A percentile compares a stretch with the other conserved stretches of the same genome.
These are phyloP conservation scores for Gomphus bonarii DNA, from an alignment of 1,284 basidiomycete genomes.

Conservation along the genomic window DNA sequence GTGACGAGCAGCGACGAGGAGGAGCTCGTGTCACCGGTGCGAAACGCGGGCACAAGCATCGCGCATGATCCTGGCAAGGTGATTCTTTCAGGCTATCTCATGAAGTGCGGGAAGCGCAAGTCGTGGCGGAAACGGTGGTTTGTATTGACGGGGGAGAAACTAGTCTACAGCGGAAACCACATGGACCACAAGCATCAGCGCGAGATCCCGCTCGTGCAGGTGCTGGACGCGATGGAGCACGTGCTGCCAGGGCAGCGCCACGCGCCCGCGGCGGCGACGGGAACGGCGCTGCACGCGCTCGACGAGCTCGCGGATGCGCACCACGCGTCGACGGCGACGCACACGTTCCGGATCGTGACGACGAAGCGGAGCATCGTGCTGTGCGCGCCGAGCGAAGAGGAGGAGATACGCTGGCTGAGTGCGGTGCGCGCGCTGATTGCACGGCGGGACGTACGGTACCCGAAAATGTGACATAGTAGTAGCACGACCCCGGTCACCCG, in stretches of 20 bases:
- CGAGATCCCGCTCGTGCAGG: constrained; percentile 73
- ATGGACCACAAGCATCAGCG: constrained; percentile 88
- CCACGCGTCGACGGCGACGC: constrained; percentile 29
- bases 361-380: constrained; percentile 84
- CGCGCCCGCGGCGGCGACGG: constrained; percentile 1
- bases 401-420: constrained; percentile 97
- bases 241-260: constrained; percentile 38
- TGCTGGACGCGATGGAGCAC: constrained; percentile 91
- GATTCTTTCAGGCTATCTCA: constrained; percentile 84
- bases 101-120: constrained; percentile 94
- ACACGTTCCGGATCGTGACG: constrained; percentile 94
- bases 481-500: not conserved
- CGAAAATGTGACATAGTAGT: no score
- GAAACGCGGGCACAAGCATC: constrained; percentile 27
- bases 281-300: constrained; percentile 2
- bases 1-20: constrained; percentile 46
- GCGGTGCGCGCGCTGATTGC: constrained; percentile 87
- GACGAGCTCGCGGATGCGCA: constrained; percentile 31
- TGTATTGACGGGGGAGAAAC: constrained; percentile 68
- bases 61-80: constrained; percentile 56
- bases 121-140: constrained; percentile 97
- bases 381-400: constrained; percentile 94
- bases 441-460: constrained; percentile 22
- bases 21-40: constrained; percentile 35
- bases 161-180: constrained; percentile 79